These are phyloP conservation scores for Kingdonia uniflora DNA, from an alignment of 164 flowering plant species.

Conservation along the genomic window DNA sequence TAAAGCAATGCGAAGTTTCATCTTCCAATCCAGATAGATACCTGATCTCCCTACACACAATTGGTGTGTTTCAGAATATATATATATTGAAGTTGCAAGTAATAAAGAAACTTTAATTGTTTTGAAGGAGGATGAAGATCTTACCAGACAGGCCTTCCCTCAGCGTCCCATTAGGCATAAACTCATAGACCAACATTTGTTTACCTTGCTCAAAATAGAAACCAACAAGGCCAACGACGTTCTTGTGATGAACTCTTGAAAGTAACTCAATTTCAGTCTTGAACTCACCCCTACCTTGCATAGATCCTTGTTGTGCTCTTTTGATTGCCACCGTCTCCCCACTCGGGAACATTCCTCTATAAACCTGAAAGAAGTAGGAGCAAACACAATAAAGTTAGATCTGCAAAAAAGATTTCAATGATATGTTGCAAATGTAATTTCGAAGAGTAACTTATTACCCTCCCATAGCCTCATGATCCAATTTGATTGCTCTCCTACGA, in stretches of 20 bases:
- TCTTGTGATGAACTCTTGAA: constrained; percentile 74
- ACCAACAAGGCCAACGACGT: constrained; percentile 57
- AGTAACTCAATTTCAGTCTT: constrained; percentile 70
- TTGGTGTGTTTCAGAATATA: too few relatives aligned
- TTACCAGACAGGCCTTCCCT: constrained; percentile 54
- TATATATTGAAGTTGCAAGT: background rate
- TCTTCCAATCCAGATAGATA: constrained; percentile 62
- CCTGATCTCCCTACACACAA: constrained; percentile 40
- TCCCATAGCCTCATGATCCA: constrained; percentile 75
- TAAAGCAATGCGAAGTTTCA: constrained; percentile 58
- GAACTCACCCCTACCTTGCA: constrained; percentile 70
- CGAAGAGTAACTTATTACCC: constrained; percentile 24
- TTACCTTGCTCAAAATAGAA: constrained; percentile 74
- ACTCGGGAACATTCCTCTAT: constrained; percentile 42
- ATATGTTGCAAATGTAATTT: too few relatives aligned
- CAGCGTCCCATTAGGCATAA: constrained; percentile 53
- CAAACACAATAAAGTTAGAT: background rate
- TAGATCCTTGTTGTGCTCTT: constrained; percentile 71
- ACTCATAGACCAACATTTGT: constrained; percentile 70
- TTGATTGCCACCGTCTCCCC: constrained; percentile 55
- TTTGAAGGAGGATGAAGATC: too few relatives aligned
- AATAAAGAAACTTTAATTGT: background rate
- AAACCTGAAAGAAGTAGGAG: constrained; percentile 30
- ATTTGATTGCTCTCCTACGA: constrained; percentile 43
- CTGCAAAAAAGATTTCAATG: too few relatives aligned